Evolutionary conservation across 805 yeast species (phyloP).

Genomic region (Blastobotrys muscicola): DNA sequence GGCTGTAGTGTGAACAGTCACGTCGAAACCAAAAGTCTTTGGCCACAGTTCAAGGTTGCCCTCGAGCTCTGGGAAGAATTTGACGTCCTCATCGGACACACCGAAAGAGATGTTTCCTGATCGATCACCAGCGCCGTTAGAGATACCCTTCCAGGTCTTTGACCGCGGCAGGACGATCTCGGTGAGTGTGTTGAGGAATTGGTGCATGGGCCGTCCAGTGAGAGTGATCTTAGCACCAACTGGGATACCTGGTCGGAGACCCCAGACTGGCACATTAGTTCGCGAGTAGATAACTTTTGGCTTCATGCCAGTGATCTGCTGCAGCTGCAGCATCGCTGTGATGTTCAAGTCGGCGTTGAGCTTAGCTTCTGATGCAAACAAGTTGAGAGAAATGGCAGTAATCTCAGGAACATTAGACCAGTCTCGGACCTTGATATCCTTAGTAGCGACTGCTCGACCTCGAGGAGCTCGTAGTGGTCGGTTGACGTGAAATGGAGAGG

Average conservation of each 20-base stretch:
- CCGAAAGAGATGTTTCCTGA: slow-evolving; percentile 85
- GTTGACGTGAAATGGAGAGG: slow-evolving; percentile 81
- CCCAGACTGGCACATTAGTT: slow-evolving; percentile 78
- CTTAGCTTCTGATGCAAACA: slow-evolving; percentile 55
- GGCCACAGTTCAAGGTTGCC: slow-evolving; percentile 87
- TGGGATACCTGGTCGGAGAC: slow-evolving; percentile 73
- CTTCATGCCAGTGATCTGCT: slow-evolving; percentile 89
- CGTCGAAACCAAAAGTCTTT: slow-evolving; percentile 72
- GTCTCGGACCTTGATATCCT: slow-evolving; percentile 60
- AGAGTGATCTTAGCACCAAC: slow-evolving; percentile 84
- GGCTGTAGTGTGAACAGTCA: slow-evolving; percentile 79
- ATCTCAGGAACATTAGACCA: slow-evolving; percentile 64
- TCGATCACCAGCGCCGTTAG: slow-evolving; percentile 68
- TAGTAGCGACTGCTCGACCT: slow-evolving; percentile 67
- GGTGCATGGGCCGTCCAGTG: slow-evolving; percentile 72
- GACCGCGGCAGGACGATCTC: slow-evolving; percentile 91
- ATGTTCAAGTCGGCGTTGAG: slow-evolving; percentile 64
- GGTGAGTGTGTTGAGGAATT: slow-evolving; percentile 75
- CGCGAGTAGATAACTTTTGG: slow-evolving; percentile 66
- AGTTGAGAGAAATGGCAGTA: slow-evolving; percentile 57
- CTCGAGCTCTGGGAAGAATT: slow-evolving; percentile 88
- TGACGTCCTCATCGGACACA: slow-evolving; percentile 63
- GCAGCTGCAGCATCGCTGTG: slow-evolving; percentile 68
- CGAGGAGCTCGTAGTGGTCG: slow-evolving; percentile 68
- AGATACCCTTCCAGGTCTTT: slow-evolving; percentile 75